phyloP scores from a whole-genome alignment of 352 stramenopile genomes.

The Pythium aphanidermatum region DNA sequence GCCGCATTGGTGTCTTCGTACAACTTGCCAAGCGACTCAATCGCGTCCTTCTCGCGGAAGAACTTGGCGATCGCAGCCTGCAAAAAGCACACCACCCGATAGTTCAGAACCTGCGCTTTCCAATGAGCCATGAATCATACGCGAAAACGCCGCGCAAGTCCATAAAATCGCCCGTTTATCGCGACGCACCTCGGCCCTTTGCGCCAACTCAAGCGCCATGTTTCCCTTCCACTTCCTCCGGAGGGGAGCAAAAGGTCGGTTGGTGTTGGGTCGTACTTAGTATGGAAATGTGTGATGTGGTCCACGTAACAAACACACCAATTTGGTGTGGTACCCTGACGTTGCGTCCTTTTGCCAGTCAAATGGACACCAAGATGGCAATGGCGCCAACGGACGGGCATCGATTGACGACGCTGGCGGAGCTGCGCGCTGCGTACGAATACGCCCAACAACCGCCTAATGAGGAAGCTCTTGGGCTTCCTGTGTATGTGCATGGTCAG shows the following conservation, averaged over 20 bases:
- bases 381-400: neutral
- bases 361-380: conserved; percentile 2
- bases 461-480: conserved; percentile 7
- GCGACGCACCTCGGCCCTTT: conserved; percentile 45
- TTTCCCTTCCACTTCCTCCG: neutral
- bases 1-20: conserved; percentile 29
- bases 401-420: conserved; percentile 19
- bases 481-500: conserved; percentile 44
- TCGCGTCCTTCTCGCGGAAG: conserved; percentile 44
- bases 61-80: conserved; percentile 58
- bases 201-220: conserved; percentile 62
- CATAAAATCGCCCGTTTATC: neutral
- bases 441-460: neutral
- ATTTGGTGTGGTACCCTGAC: conserved; percentile 3
- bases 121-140: neutral
- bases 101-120: conserved; percentile 5
- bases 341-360: conserved; percentile 6
- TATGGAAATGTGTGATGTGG: conserved; percentile 1
- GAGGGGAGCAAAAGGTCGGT: neutral
- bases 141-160: too few relatives aligned
- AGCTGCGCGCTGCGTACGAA: conserved; percentile 13
- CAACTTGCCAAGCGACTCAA: conserved; percentile 41
- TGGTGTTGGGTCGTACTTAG: conserved; percentile 8
- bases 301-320: conserved; percentile 2
- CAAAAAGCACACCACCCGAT: conserved; percentile 3